Evolutionary conservation across 2,329 filamentous ascomycete species (phyloP).

Genomic region (Cladosporium sphaerospermum): DNA sequence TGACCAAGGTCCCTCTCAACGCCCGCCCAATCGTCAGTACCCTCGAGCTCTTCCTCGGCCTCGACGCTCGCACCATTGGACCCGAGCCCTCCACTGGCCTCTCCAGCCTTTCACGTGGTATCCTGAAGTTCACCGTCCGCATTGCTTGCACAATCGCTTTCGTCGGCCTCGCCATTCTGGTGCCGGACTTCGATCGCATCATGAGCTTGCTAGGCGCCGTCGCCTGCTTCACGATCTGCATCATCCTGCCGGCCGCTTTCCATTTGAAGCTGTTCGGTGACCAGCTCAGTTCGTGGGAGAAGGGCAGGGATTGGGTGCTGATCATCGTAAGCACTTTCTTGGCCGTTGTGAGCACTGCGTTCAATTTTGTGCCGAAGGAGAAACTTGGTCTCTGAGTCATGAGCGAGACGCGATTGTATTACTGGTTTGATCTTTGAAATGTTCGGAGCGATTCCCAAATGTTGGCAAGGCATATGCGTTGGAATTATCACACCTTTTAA

Average conservation of each 20-base stretch:
- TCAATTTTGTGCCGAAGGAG: constrained; percentile 79
- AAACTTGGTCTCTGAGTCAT: constrained; percentile 47
- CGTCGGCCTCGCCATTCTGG: constrained; percentile 64
- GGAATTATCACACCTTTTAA: neutral
- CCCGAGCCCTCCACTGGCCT: constrained; percentile 44
- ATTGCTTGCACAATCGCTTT: constrained; percentile 64
- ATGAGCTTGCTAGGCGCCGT: constrained; percentile 88
- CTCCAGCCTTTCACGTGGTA: constrained; percentile 51
- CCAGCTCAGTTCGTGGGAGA: constrained; percentile 60
- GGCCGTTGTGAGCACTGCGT: constrained; percentile 73
- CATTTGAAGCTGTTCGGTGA: constrained; percentile 82
- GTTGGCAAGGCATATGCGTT: neutral
- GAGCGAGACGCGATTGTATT: neutral
- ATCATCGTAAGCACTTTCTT: constrained; percentile 64
- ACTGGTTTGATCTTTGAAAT: neutral
- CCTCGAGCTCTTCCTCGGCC: constrained; percentile 70
- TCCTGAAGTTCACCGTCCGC: constrained; percentile 57
- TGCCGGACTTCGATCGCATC: constrained; percentile 79
- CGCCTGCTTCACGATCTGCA: constrained; percentile 88
- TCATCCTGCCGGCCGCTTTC: constrained; percentile 82
- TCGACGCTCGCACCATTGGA: constrained; percentile 54
- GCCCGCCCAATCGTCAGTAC: constrained; percentile 83
- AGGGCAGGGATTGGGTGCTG: constrained; percentile 59
- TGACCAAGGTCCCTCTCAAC: constrained; percentile 71
- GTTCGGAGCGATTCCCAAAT: neutral